These are phyloP conservation scores for Sapria himalayana DNA, from an alignment of 345 rosid species.

Conservation along the genomic window DNA sequence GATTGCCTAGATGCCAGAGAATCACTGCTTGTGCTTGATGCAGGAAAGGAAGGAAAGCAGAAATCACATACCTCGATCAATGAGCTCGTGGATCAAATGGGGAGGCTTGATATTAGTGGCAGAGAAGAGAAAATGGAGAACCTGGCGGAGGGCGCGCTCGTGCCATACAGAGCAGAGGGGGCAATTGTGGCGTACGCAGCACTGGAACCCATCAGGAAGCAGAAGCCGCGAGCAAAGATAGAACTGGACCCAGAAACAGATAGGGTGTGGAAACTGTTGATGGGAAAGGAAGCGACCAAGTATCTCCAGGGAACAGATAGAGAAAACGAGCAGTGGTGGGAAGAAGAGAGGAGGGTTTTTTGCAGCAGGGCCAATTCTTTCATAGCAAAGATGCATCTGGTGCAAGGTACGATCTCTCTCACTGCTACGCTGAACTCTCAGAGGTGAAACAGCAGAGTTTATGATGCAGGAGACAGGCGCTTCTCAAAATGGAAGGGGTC, in stretches of 20 bases:
- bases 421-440: neutral
- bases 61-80: slow-evolving; percentile 13
- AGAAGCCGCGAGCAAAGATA: slow-evolving; percentile 61
- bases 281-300: slow-evolving; percentile 54
- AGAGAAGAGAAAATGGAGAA: slow-evolving; percentile 12
- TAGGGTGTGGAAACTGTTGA: slow-evolving; percentile 66
- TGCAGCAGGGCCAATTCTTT: slow-evolving; percentile 63
- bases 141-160: slow-evolving; percentile 37
- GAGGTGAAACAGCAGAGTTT: too few species aligned
- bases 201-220: slow-evolving; percentile 23
- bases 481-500: slow-evolving; percentile 99
- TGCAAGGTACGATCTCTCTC: slow-evolving; percentile 43
- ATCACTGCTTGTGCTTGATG: slow-evolving; percentile 10
- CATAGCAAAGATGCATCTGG: slow-evolving; percentile 86
- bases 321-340: slow-evolving; percentile 65
- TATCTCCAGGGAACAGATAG: slow-evolving; percentile 21
- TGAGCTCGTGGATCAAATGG: slow-evolving; percentile 26
- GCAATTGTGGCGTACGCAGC: slow-evolving; percentile 36
- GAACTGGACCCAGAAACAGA: slow-evolving; percentile 76
- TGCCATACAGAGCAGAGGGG: slow-evolving; percentile 35
- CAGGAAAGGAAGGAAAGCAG: slow-evolving; percentile 19
- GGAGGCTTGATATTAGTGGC: slow-evolving; percentile 22
- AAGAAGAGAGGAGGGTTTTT: slow-evolving; percentile 63
- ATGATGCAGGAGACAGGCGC: slow-evolving; percentile 93
- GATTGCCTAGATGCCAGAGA: too few species aligned